Evolutionary conservation across 768 basidiomycete species (phyloP), one percentile per base, ranked within the genome.

Genomic region (Epithele typhae): DNA sequence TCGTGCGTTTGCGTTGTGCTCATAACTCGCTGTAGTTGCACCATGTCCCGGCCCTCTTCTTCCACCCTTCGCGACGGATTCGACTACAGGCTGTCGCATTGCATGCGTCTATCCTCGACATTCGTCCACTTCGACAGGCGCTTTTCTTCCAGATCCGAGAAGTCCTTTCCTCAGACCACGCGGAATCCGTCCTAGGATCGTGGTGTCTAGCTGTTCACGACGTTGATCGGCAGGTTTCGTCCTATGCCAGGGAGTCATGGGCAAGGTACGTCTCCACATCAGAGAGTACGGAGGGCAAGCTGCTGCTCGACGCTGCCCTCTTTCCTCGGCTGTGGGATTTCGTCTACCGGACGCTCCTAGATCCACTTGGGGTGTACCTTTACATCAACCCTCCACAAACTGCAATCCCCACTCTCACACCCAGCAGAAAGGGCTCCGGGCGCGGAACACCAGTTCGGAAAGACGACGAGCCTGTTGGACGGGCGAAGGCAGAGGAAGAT

Each of bases 41-140:
- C 64, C 92, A 95, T 64, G 67, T 87, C n/a, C 82, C 93, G 0
- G 72, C 84, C 1, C 73, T 96, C 14, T 79, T 92, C 43, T 70
- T 89, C 25, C 89, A 94, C 53, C 79, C 90, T 0, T 83, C 86
- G 8, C 80, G 91, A 25, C 81, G 89, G 34, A 72, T 93, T 38
- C 84, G 83, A 9, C 62, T 73, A 23, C 74, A 80, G 4, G 74
- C 81, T 23, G 79, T 77, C 33, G 71, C 70, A 1, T 61, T 87
- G 2, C 90, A 95, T 53, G 57, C 75, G 0, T 74, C 80, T 6
- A 67, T 96, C 11, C 73, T 94, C 2, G 72, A 74, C 3, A 73
- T 87, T 3, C 63, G 76, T 0, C 24, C 24, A n/a, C 62, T 79
- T 34, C 66, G 74, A 34, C 65, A 73, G 25, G 75, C 76, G 36